phyloP scores from a whole-genome alignment of 768 basidiomycete species.

The Leucocoprinus leucothites region DNA sequence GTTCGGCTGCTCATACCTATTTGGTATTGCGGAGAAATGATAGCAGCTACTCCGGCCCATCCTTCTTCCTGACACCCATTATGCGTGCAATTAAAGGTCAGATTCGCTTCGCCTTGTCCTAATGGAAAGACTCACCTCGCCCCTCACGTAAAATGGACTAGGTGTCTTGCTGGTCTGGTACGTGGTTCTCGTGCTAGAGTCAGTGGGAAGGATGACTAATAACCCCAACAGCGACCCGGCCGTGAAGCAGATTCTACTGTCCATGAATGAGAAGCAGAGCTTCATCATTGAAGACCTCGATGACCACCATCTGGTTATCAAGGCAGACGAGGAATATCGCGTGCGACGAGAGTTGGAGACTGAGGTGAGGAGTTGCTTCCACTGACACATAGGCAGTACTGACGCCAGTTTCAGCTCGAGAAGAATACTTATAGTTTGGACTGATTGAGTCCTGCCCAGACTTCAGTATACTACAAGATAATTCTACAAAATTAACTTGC shows the following conservation, averaged over 20 bases:
- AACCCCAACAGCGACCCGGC: constrained; percentile 65
- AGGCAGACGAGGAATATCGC: constrained; percentile 75
- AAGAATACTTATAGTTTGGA: constrained; percentile 85
- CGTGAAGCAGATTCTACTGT: constrained; percentile 82
- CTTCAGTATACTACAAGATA: not conserved
- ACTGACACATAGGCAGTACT: not conserved
- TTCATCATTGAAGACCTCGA: constrained; percentile 90
- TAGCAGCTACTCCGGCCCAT: not conserved
- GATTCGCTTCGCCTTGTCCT: constrained; percentile 14
- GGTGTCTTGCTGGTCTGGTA: constrained; percentile 71
- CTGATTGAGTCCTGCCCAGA: not conserved
- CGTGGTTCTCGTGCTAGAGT: constrained; percentile 15
- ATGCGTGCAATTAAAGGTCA: constrained; percentile 69
- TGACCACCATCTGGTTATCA: constrained; percentile 79
- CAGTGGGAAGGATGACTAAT: not conserved
- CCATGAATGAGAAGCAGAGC: constrained; percentile 74
- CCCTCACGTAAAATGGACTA: constrained; percentile 19
- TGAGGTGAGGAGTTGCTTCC: constrained; percentile 60
- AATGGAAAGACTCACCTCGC: not conserved
- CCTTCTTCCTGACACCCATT: constrained; percentile 3
- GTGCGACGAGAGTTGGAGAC: constrained; percentile 70
- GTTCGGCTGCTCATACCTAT: constrained; percentile 14
- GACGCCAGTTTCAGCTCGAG: constrained; percentile 33
- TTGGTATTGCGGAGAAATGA: not conserved
- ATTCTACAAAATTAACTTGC: no score